These are phyloP conservation scores for Arthrobotrys iridis DNA, from an alignment of 2,329 filamentous ascomycete genomes.

Conservation along the genomic window DNA sequence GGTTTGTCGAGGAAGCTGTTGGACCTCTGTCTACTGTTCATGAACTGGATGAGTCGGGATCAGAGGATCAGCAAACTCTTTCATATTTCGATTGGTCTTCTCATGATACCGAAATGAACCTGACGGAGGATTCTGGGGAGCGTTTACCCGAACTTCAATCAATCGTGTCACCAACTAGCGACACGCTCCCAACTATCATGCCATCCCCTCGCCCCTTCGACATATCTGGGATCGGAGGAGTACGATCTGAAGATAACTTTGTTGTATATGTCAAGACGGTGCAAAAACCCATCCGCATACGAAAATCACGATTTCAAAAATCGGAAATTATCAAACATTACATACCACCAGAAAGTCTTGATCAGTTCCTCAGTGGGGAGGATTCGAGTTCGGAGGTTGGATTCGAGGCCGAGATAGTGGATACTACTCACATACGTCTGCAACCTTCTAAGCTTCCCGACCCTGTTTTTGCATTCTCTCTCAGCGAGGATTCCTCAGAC, in stretches of 20 bases:
- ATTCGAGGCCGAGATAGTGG: conserved; percentile 21
- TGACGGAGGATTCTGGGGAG: conserved; percentile 64
- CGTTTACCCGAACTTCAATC: conserved; percentile 32
- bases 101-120: conserved; percentile 60
- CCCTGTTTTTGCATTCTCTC: conserved; percentile 22
- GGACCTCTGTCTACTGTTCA: conserved; percentile 23
- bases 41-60: conserved; percentile 17
- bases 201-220: conserved; percentile 63
- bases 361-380: conserved; percentile 30
- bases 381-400: conserved; percentile 9
- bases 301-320: conserved; percentile 21
- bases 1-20: conserved; percentile 50
- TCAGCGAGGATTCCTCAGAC: conserved; percentile 40
- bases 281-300: conserved; percentile 49
- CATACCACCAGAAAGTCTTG: conserved; percentile 39
- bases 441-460: conserved; percentile 43
- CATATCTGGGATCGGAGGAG: conserved; percentile 70
- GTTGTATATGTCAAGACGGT: conserved; percentile 65
- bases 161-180: conserved; percentile 20
- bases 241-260: conserved; percentile 73
- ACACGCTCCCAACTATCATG: conserved; percentile 29
- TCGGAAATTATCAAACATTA: not conserved
- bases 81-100: conserved; percentile 33
- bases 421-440: conserved; percentile 11
- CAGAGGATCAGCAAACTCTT: not conserved